Evolutionary conservation across 495 filamentous ascomycete species (phyloP), one percentile per base, ranked within the genome.

Genomic region (Neurospora sp.): DNA sequence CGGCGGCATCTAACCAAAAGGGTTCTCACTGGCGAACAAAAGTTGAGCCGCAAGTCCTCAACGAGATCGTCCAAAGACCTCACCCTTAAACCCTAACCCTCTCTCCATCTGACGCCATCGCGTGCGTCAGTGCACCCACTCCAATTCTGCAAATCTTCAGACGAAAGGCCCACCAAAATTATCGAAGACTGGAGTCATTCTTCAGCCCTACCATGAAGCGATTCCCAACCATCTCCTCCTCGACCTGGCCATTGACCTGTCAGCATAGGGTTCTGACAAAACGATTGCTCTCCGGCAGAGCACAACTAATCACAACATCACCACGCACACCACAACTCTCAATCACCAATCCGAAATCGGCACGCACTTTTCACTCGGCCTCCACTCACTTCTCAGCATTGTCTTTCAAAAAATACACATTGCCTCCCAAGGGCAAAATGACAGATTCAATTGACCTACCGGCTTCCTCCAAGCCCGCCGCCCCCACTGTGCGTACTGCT

Each of bases 401-500:
- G 46, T 1, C 44, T 48, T 81, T 80, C 73, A 76, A 75, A 71
- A 77, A 74, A 69, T 76, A 81, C 70, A 73, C 76, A 1, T 54
- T 81, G 11, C 77, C 78, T 27, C 70, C 11, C 44, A 77, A 70
- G 40, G 70, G 35, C 11, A 39, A 44, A 41, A 74, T 40, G 76
- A 46, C 70, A 72, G 62, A 40, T 23, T n/a, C 31, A 38, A 42
- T 39, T 14, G 18, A 39, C 31, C 39, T 27, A 4, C 66, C 18
- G 39, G 66, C 38, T 35, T 69, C 39, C 16, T 66, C 54, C 54
- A 66, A 66, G 54, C 54, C 54, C 54, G 54, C 54, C 27, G 27
- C 27, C 38, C n/a, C 76, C 40, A 75, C 74, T 23, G 76, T 75
- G 78, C 74, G 79, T 73, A 83, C 80, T 42, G 94, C 91, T 0